Percentiles rank a stretch among this genome's conserved stretches.
phyloP scores from a whole-genome alignment of 148 eudicot genomes.

The Vaccinium corymbosum region DNA sequence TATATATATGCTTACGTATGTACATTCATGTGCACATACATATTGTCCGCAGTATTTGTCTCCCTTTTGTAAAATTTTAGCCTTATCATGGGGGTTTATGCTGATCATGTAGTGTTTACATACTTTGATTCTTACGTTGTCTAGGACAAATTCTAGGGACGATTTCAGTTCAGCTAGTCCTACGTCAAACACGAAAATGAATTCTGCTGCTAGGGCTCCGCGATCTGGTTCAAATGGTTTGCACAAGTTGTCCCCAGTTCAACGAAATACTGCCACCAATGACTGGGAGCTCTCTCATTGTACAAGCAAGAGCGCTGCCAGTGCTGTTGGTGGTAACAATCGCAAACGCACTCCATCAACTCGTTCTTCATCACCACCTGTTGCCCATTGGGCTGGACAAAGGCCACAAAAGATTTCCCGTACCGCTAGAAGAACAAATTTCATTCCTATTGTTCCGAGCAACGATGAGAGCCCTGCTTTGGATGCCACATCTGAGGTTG shows the following conservation, averaged over 20 bases:
- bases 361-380: constrained; percentile 60
- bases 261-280: constrained; percentile 34
- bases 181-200: constrained; percentile 45
- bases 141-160: constrained; percentile 46
- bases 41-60: not conserved
- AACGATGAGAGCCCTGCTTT: constrained; percentile 36
- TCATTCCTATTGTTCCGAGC: constrained; percentile 44
- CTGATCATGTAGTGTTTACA: not conserved
- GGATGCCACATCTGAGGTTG: constrained; percentile 40
- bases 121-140: constrained; percentile 13
- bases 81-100: not conserved
- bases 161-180: constrained; percentile 51
- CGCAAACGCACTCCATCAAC: constrained; percentile 52
- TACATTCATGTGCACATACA: not conserved
- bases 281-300: constrained; percentile 59
- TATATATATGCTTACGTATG: not conserved
- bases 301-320: constrained; percentile 37
- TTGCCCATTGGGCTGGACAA: constrained; percentile 55
- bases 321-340: constrained; percentile 38
- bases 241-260: constrained; percentile 46
- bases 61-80: not conserved
- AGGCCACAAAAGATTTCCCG: constrained; percentile 67
- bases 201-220: constrained; percentile 44
- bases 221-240: constrained; percentile 46
- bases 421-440: constrained; percentile 60